A percentile compares a stretch with the other conserved stretches of the same genome.
Conservation (phyloP, 306 rosid genomes). For the Echinosophora koreensis region DNA sequence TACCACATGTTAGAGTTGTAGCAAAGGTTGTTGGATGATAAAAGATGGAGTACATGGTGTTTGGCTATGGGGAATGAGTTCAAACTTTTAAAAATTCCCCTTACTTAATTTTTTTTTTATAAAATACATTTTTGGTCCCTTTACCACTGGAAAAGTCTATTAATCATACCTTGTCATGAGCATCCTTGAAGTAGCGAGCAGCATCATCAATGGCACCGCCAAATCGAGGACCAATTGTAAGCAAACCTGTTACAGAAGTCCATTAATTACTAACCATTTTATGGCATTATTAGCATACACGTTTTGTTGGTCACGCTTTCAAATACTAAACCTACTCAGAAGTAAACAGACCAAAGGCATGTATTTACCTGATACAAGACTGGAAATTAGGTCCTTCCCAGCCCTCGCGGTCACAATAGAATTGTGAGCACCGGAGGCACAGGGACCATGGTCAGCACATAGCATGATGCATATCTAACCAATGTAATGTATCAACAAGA, state of each 20-base stretch:
- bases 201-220: constrained; percentile 99
- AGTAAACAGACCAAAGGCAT: constrained; percentile 37
- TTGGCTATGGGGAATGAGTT: neutral
- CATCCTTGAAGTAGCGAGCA: constrained; percentile 99
- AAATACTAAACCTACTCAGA: constrained; percentile 29
- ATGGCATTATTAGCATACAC: constrained; percentile 11
- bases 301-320: constrained; percentile 13
- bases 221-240: constrained; percentile 98
- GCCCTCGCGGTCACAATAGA: constrained; percentile 98
- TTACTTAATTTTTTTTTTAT: neutral
- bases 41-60: constrained; percentile 19
- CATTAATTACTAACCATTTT: constrained; percentile 49
- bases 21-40: constrained; percentile 6
- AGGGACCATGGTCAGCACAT: constrained; percentile 99
- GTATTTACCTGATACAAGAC: constrained; percentile 88
- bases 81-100: constrained; percentile 22
- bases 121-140: neutral
- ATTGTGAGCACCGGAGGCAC: constrained; percentile 99
- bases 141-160: constrained; percentile 32
- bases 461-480: constrained; percentile 93
- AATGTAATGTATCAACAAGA: constrained; percentile 47
- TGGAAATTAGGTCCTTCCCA: constrained; percentile 96
- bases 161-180: constrained; percentile 80
- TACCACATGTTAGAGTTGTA: constrained; percentile 22
- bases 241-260: constrained; percentile 82